These are phyloP conservation scores for Fraxinus baroniana DNA, from an alignment of 305 asterid genomes.

Conservation along the genomic window DNA sequence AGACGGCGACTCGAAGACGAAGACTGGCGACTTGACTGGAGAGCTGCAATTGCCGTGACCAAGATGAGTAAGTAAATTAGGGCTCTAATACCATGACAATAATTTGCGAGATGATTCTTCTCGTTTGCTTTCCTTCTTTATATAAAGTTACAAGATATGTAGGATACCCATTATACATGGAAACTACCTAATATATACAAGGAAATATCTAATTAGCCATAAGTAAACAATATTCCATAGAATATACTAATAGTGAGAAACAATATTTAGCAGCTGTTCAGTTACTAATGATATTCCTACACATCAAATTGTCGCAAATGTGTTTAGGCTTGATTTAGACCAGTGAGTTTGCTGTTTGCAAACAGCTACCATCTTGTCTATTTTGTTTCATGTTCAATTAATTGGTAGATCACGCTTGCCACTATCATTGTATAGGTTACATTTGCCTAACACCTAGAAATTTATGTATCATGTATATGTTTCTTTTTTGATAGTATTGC, in stretches of 20 bases:
- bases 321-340: neutral
- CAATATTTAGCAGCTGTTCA: neutral
- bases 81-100: too few species aligned
- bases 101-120: too few species aligned
- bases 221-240: too few species aligned
- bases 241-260: neutral
- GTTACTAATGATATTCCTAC: neutral
- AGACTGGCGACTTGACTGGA: too few species aligned
- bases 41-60: too few species aligned
- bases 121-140: too few species aligned
- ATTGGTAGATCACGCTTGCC: neutral
- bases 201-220: too few species aligned
- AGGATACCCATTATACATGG: too few species aligned
- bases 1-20: too few species aligned
- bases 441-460: neutral
- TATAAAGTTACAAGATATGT: too few species aligned
- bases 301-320: neutral
- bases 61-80: too few species aligned
- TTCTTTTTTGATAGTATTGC: slow-evolving; percentile 60
- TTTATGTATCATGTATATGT: slow-evolving; percentile 14
- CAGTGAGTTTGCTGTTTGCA: neutral
- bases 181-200: too few species aligned
- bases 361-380: neutral
- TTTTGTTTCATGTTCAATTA: neutral
- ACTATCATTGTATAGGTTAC: neutral